Evolutionary conservation across 2,329 filamentous ascomycete species (phyloP).

Genomic region (Xylariales sp.): DNA sequence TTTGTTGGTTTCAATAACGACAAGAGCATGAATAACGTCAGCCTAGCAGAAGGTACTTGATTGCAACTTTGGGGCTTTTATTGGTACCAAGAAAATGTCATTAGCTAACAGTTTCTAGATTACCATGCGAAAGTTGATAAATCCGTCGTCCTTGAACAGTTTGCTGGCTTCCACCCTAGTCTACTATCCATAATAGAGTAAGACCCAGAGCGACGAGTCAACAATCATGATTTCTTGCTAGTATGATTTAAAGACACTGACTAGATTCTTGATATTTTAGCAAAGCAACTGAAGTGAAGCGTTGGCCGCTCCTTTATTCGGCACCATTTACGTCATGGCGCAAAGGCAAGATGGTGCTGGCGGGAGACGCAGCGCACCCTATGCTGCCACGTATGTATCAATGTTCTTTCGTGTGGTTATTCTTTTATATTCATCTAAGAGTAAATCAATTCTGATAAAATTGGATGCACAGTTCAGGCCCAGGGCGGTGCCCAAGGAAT

Average conservation of each 20-base stretch:
- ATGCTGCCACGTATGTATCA: constrained; percentile 32
- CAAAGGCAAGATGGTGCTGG: constrained; percentile 24
- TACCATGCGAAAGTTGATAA: constrained; percentile 26
- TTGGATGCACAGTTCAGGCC: constrained; percentile 36
- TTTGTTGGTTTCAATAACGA: constrained; percentile 27
- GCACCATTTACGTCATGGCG: constrained; percentile 26
- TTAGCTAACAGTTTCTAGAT: constrained; percentile 15
- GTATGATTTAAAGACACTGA: constrained; percentile 19
- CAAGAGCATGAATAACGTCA: too few species aligned
- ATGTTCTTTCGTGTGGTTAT: background rate
- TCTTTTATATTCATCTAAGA: too few species aligned
- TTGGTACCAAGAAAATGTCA: background rate
- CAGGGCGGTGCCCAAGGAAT: constrained; percentile 31
- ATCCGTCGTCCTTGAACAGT: constrained; percentile 20
- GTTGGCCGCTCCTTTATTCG: constrained; percentile 30
- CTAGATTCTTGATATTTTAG: constrained; percentile 16
- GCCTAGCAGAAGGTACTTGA: too few species aligned
- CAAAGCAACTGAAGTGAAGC: constrained; percentile 28
- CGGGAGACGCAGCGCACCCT: constrained; percentile 33
- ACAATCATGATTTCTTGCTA: too few species aligned
- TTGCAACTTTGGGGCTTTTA: too few species aligned
- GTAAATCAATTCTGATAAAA: too few species aligned
- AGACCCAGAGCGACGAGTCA: too few species aligned
- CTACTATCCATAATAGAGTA: constrained; percentile 22
- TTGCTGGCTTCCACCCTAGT: constrained; percentile 21